These are phyloP conservation scores for Termitomyces sp. DNA, from an alignment of 768 basidiomycete species.

Conservation along the genomic window DNA sequence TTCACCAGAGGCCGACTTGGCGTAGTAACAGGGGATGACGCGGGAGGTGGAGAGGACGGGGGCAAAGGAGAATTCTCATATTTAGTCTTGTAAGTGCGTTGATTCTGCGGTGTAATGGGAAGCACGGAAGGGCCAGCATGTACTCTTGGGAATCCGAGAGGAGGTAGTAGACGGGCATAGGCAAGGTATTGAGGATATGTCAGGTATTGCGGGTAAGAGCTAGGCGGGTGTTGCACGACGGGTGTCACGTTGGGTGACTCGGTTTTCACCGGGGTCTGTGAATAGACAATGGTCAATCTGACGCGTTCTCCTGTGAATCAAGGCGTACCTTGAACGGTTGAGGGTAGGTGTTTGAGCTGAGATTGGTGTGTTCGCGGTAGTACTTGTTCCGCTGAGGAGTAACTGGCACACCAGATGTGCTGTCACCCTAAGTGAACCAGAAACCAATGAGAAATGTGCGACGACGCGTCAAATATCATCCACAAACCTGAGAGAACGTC, in stretches of 20 bases:
- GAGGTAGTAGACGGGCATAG: conserved; percentile 23
- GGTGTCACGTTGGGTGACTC: conserved; percentile 46
- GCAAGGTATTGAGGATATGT: conserved; percentile 37
- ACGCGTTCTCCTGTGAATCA: conserved; percentile 6
- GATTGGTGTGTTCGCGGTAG: conserved; percentile 53
- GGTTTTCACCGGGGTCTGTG: conserved; percentile 30
- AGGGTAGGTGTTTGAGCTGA: conserved; percentile 23
- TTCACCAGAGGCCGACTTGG: conserved; percentile 61
- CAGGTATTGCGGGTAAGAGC: conserved; percentile 30
- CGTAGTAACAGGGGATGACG: conserved; percentile 61
- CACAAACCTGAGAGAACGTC: conserved; percentile 38
- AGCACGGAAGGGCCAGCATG: conserved; percentile 32
- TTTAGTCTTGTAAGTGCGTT: conserved; percentile 35
- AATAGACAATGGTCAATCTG: conserved; percentile 15
- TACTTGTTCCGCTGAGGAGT: conserved; percentile 63
- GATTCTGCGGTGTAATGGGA: conserved; percentile 48
- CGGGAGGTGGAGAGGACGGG: conserved; percentile 56
- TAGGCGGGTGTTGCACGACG: conserved; percentile 19
- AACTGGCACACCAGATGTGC: conserved; percentile 32
- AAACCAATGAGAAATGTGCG: conserved; percentile 4
- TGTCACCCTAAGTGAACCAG: conserved; percentile 9
- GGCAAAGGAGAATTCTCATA: conserved; percentile 46
- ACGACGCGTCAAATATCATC: conserved; percentile 30
- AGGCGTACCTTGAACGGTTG: conserved; percentile 27
- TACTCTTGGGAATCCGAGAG: conserved; percentile 29